These are phyloP conservation scores for Triticum urartu DNA, from an alignment of 176 grass and related monocot genomes.

Conservation along the genomic window DNA sequence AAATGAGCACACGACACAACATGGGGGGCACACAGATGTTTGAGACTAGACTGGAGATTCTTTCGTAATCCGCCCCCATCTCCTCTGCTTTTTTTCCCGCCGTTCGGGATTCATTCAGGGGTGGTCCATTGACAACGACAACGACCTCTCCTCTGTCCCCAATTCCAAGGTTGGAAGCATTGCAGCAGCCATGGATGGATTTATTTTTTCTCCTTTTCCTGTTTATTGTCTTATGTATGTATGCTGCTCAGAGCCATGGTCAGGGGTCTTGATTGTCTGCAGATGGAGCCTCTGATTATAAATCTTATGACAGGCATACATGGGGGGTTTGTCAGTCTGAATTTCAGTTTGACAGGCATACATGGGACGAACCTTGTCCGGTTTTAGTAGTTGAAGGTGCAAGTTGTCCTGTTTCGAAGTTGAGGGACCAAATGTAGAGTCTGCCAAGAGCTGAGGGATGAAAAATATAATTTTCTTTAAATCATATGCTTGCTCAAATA, in stretches of 20 bases:
- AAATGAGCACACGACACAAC: conserved; percentile 31
- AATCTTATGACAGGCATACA: neutral
- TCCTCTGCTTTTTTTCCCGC: conserved; percentile 32
- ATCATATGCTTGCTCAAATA: neutral
- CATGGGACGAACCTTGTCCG: no score
- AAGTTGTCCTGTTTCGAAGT: no score
- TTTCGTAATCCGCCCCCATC: conserved; percentile 46
- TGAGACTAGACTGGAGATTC: conserved; percentile 40
- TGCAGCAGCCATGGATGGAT: neutral
- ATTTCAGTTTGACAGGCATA: neutral
- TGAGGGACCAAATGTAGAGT: no score
- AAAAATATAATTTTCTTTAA: no score
- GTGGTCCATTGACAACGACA: conserved; percentile 53
- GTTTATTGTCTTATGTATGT: neutral
- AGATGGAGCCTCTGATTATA: conserved; percentile 1
- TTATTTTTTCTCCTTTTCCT: neutral
- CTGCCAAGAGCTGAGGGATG: no score
- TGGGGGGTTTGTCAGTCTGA: neutral
- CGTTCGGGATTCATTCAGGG: conserved; percentile 22
- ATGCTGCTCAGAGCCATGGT: neutral
- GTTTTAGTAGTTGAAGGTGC: no score
- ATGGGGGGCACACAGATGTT: conserved; percentile 32
- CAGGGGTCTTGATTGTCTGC: conserved; percentile 14
- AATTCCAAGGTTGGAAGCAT: conserved; percentile 37
- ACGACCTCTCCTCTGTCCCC: conserved; percentile 39